A percentile compares a stretch with the other conserved stretches of the same genome.
Evolutionary conservation across 768 basidiomycete genomes (phyloP).

Genomic region (Podaxis sp.): DNA sequence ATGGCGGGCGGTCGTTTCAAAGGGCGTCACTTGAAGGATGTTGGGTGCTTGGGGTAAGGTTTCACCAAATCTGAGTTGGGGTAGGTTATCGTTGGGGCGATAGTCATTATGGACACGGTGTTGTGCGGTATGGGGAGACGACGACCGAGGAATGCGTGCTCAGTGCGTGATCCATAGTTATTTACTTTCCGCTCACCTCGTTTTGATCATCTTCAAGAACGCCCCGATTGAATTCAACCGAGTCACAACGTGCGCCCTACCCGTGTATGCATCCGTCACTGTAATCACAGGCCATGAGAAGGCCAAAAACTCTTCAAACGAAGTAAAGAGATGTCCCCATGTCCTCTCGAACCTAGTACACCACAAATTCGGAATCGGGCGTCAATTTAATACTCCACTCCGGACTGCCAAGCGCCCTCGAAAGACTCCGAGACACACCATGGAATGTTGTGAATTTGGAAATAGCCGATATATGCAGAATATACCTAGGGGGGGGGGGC

Average conservation of each 20-base stretch:
- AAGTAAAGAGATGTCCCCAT: conserved; percentile 77
- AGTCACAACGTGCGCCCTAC: conserved; percentile 79
- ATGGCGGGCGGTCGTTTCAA: conserved; percentile 66
- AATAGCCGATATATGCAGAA: conserved; percentile 77
- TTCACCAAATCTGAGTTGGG: conserved; percentile 62
- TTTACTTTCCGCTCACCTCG: conserved; percentile 41
- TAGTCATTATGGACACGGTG: not conserved
- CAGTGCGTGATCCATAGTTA: not conserved
- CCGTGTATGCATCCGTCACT: conserved; percentile 70
- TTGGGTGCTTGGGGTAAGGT: conserved; percentile 71
- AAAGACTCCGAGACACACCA: conserved; percentile 42
- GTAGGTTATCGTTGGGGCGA: conserved; percentile 8
- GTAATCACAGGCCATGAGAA: conserved; percentile 85
- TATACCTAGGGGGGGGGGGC: conserved; percentile 41
- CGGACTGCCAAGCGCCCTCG: not conserved
- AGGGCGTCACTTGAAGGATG: conserved; percentile 64
- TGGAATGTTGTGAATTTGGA: conserved; percentile 65
- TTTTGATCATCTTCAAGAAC: conserved; percentile 85
- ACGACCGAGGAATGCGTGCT: conserved; percentile 8
- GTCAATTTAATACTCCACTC: conserved; percentile 1
- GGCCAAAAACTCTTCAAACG: conserved; percentile 75
- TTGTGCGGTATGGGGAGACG: not conserved
- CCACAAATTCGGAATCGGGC: conserved; percentile 6
- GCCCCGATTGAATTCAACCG: conserved; percentile 66
- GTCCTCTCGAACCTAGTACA: conserved; percentile 68